Percentiles rank a stretch among this genome's conserved stretches.
These are phyloP conservation scores for Massariosphaeria phaeospora DNA, from an alignment of 495 filamentous ascomycete genomes.

Conservation along the genomic window DNA sequence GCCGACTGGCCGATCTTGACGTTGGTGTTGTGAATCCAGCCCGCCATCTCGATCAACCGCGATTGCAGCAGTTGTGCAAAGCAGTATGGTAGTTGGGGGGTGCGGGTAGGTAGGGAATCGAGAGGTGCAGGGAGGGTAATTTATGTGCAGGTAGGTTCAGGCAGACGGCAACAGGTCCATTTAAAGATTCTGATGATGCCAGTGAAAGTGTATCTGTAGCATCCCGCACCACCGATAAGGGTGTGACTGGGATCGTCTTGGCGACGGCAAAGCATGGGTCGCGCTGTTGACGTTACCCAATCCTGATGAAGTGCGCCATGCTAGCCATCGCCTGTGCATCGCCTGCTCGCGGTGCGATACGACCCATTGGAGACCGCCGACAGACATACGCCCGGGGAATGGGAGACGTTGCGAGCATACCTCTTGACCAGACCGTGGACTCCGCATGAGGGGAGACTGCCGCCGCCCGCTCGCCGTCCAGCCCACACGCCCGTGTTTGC, in stretches of 20 bases:
- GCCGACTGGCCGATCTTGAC: conserved; percentile 51
- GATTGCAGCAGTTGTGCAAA: neutral
- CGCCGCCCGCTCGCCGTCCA: neutral
- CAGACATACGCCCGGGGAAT: neutral
- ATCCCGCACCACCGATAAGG: conserved; percentile 27
- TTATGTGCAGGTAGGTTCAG: neutral
- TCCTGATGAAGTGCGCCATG: neutral
- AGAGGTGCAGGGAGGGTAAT: no score
- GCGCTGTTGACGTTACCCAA: conserved; percentile 9
- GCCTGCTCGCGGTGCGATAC: neutral
- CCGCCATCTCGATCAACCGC: conserved; percentile 31
- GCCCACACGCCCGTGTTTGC: neutral
- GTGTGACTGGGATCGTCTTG: conserved; percentile 16
- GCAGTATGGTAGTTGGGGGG: neutral
- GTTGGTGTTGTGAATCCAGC: conserved; percentile 52
- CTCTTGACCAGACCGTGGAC: no score
- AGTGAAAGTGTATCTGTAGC: conserved; percentile 1
- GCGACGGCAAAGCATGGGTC: neutral
- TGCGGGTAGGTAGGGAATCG: neutral
- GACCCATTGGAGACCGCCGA: conserved; percentile 1
- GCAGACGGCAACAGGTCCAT: neutral
- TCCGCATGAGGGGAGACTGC: conserved; percentile 2
- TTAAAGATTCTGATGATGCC: conserved; percentile 6
- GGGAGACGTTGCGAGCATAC: no score
- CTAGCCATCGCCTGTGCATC: neutral